Evolutionary conservation across 176 grass and related monocot genomes (phyloP), one percentile per base, ranked within the genome.

Genomic region (Raddia guianensis): DNA sequence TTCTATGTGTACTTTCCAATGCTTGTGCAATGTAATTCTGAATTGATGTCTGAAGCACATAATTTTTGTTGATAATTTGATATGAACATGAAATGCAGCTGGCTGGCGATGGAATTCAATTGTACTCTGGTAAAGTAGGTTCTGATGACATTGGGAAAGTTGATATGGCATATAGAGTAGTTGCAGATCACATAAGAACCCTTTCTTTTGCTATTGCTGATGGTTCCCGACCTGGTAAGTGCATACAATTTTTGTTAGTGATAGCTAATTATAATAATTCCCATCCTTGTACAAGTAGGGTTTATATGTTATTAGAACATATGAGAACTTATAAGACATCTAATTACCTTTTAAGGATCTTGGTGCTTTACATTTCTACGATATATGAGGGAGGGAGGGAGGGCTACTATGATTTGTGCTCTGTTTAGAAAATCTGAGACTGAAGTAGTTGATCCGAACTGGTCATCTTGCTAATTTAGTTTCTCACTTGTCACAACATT

Each of bases 91-190:
- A 55, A 82, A 53, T 74, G 48, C 62, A 95, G 96, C 68, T 77
- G 63, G 94, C 89, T 52, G 92, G 92, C 3, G 72, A 87, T 75
- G 73, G 87, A 55, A 85, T 89, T 78, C 84, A 56, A 50, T 63
- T 86, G 33, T 99, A 99, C 80, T 91, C 88, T 16, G 84, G 92
- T 10, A 91, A 80, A 86, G 56, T 99, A 54, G 96, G 90, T 35
- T 47, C 79, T 54, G 90, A 99, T 84, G 96, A 99, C 80, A 64
- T 87, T 77, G 92, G 87, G 33, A 95, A 91, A 91, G 71, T 91
- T 85, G 96, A 99, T 81, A 99, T 99, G 96, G 96, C 96, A 27
- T 99, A 99, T 64, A 91, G 96, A 80, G 96, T 99, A 72, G 83
- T 99, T 51, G 96, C 96, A 49, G 92, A 99, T 86, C 96, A 99